Evolutionary conservation across 306 rosid genomes (phyloP).

Genomic region (Cucurbita moschata): DNA sequence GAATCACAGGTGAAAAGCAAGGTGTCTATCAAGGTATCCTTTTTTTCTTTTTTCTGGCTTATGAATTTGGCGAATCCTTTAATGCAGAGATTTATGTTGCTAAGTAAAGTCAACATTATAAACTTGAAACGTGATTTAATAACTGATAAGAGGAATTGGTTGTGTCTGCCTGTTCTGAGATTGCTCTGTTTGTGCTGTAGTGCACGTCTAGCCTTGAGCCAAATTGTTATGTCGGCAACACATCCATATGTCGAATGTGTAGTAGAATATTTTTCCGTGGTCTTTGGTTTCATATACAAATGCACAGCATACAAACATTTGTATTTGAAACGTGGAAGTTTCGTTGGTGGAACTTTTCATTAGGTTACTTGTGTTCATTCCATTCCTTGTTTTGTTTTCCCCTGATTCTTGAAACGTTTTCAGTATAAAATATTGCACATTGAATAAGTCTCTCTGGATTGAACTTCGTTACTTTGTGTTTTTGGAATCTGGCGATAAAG

Average conservation of each 20-base stretch:
- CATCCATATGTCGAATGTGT: background rate
- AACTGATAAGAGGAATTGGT: background rate
- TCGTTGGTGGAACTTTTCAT: background rate
- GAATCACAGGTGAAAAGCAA: conserved; percentile 80
- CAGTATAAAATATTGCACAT: background rate
- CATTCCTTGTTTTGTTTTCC: background rate
- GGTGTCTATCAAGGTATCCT: conserved; percentile 61
- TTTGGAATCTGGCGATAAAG: background rate
- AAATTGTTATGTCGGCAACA: background rate
- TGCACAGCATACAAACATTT: background rate
- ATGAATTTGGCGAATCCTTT: background rate
- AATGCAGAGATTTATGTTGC: background rate
- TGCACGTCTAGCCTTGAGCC: background rate
- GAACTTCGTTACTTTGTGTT: background rate
- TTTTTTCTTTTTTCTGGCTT: background rate
- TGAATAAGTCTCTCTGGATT: background rate
- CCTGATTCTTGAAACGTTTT: background rate
- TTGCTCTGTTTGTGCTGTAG: background rate
- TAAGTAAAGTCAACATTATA: background rate
- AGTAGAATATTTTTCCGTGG: background rate
- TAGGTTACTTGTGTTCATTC: background rate
- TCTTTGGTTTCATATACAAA: background rate
- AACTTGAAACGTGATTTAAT: background rate
- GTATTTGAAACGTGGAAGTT: background rate
- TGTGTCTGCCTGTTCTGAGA: background rate